Evolutionary conservation across 352 stramenopile species (phyloP).

Genomic region (Globisporangium sylvaticum): DNA sequence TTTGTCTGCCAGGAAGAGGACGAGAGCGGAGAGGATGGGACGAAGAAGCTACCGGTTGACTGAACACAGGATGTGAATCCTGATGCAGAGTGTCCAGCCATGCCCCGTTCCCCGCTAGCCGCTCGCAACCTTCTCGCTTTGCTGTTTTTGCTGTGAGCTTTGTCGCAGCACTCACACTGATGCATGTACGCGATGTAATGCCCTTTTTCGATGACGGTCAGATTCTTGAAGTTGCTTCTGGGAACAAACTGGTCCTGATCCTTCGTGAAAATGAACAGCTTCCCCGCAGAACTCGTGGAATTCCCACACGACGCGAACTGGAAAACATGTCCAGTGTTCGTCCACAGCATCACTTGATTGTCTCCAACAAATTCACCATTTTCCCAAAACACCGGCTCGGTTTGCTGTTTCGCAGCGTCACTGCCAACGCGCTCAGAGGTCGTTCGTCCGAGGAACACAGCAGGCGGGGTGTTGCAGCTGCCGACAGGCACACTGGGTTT

Average conservation of each 20-base stretch:
- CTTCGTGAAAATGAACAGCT: slow-evolving; percentile 84
- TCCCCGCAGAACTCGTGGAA: slow-evolving; percentile 27
- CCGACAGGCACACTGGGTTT: slow-evolving; percentile 36
- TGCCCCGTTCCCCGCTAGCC: background rate
- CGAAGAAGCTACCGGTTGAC: slow-evolving; percentile 19
- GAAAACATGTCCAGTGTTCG: slow-evolving; percentile 58
- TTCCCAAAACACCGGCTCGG: slow-evolving; percentile 38
- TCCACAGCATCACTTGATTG: slow-evolving; percentile 64
- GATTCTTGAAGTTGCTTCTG: slow-evolving; percentile 60
- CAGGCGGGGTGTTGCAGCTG: slow-evolving; percentile 49
- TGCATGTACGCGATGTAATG: slow-evolving; percentile 51
- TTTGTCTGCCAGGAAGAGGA: slow-evolving; percentile 12
- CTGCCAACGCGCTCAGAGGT: background rate
- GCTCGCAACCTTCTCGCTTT: background rate
- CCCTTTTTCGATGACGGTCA: slow-evolving; percentile 47
- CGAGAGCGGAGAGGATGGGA: slow-evolving; percentile 13
- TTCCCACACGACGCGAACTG: slow-evolving; percentile 40
- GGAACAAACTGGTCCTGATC: slow-evolving; percentile 77
- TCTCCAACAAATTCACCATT: slow-evolving; percentile 67
- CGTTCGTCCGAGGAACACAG: slow-evolving; percentile 20
- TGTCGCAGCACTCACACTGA: slow-evolving; percentile 49
- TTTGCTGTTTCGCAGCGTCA: background rate
- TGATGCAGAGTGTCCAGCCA: background rate
- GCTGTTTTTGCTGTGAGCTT: background rate
- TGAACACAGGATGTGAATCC: slow-evolving; percentile 54